phyloP scores from a whole-genome alignment of 1,139 yeast genomes.

The Taiozyma sp. region DNA sequence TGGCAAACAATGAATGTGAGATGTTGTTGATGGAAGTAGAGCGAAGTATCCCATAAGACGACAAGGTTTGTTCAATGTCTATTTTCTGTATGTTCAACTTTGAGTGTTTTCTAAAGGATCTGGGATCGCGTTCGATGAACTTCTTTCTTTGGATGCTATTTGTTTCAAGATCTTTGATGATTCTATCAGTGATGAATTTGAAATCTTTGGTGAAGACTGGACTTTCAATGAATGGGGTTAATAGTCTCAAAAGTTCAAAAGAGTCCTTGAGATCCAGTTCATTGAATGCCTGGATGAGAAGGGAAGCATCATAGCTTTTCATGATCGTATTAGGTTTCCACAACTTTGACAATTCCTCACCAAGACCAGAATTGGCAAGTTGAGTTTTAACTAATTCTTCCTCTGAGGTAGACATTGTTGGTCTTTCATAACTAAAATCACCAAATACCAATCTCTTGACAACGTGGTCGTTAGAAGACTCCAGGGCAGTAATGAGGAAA shows the following conservation, averaged over 20 bases:
- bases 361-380: not conserved
- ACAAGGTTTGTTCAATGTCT: conserved; percentile 5
- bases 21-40: not conserved
- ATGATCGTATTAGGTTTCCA: not conserved
- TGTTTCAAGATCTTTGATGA: conserved; percentile 4
- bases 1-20: conserved; percentile 8
- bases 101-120: conserved; percentile 6
- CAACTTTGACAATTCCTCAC: not conserved
- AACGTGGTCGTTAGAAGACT: conserved; percentile 1
- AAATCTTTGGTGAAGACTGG: conserved; percentile 8
- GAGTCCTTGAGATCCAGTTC: not conserved
- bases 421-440: not conserved
- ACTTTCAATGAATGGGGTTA: not conserved
- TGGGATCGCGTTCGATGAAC: not conserved
- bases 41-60: not conserved
- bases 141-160: conserved; percentile 7
- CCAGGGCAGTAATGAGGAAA: conserved; percentile 7
- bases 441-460: not conserved
- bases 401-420: not conserved
- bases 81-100: conserved; percentile 11
- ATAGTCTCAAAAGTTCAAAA: not conserved
- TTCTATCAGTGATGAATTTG: conserved; percentile 6
- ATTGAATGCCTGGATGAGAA: conserved; percentile 2
- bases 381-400: not conserved
- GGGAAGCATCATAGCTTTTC: not conserved